Base-by-base conservation (phyloP, 805 yeast genomes). In the Blastobotrys americana region DNA sequence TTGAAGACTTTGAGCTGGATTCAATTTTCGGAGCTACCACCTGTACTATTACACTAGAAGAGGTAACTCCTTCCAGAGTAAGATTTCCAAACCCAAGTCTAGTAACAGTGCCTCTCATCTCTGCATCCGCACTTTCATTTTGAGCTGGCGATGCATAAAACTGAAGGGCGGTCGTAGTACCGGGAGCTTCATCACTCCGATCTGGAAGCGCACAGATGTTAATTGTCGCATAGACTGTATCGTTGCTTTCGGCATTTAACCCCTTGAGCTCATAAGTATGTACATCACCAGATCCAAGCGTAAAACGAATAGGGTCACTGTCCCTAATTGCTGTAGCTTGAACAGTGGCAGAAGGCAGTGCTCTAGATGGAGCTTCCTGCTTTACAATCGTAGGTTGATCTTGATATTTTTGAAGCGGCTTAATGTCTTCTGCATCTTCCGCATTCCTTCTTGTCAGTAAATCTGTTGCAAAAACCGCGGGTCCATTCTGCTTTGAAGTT, bases 151-250 rank as follows among this genome's bases (percentile, higher is more conserved):
- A 8, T 13, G 10, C 31, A 13, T 25, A 25, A 25, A 25, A 13
- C 13, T 13, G 8, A 8, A 25, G 13, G 10, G 31, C 8, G n/a
- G n/a, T n/a, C n/a, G n/a, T n/a, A n/a, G n/a, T n/a, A n/a, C n/a
- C n/a, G n/a, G n/a, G n/a, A n/a, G n/a, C n/a, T n/a, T n/a, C n/a
- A 25, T 25, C 31, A 25, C 31, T 25, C 31, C 13, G 10, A 25
- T 25, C 31, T 1, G 69, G 66, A 28, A 55, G 55, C 3, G 46
- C 35, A 42, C 68, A 63, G 10, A 66, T 45, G 47, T 63, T 67
- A 20, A 68, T 63, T 39, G 70, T 64, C 3, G 64, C 42, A 44
- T 57, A 66, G 18, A 66, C 55, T 31, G 58, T 59, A 28, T 37
- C 19, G 3, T 40, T 21, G 19, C 39, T 25, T n/a, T 39, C 39